phyloP scores from a whole-genome alignment of 805 yeast genomes.

The Wickerhamomyces tratensis region DNA sequence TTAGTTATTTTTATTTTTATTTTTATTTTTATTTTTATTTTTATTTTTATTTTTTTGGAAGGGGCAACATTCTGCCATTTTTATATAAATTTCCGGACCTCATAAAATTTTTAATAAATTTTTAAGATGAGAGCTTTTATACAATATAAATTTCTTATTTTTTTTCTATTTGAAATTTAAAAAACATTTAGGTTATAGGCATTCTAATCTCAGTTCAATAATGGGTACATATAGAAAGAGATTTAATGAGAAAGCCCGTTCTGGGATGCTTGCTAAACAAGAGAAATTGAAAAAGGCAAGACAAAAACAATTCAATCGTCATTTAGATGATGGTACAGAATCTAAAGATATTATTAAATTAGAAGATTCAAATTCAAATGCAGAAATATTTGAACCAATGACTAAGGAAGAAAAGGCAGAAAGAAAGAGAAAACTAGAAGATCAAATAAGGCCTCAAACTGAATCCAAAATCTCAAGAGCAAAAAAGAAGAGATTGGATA shows the following conservation, averaged over 20 bases:
- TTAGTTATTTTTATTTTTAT: too few species aligned
- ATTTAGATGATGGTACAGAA: constrained; percentile 30
- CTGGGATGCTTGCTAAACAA: constrained; percentile 77
- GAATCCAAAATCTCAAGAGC: constrained; percentile 63
- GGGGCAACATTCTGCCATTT: too few species aligned
- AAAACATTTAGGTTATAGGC: too few species aligned
- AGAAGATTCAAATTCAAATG: constrained; percentile 38
- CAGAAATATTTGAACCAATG: constrained; percentile 53
- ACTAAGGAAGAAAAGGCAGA: constrained; percentile 52
- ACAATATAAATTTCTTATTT: too few species aligned
- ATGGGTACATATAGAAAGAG: constrained; percentile 82
- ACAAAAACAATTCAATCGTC: constrained; percentile 56
- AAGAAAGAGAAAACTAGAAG: constrained; percentile 56
- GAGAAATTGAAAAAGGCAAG: constrained; percentile 57
- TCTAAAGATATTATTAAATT: constrained; percentile 5
- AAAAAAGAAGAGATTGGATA: constrained; percentile 75
- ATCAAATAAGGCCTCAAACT: constrained; percentile 44
- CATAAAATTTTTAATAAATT: too few species aligned
- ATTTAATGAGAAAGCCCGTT: constrained; percentile 77
- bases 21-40: background rate
- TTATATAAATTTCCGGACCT: too few species aligned
- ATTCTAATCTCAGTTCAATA: background rate
- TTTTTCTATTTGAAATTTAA: too few species aligned
- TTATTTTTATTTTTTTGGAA: too few species aligned
- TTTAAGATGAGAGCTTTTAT: too few species aligned